Conservation (phyloP, 78 protist genomes). For the Chrysochromulina tobinii region DNA sequence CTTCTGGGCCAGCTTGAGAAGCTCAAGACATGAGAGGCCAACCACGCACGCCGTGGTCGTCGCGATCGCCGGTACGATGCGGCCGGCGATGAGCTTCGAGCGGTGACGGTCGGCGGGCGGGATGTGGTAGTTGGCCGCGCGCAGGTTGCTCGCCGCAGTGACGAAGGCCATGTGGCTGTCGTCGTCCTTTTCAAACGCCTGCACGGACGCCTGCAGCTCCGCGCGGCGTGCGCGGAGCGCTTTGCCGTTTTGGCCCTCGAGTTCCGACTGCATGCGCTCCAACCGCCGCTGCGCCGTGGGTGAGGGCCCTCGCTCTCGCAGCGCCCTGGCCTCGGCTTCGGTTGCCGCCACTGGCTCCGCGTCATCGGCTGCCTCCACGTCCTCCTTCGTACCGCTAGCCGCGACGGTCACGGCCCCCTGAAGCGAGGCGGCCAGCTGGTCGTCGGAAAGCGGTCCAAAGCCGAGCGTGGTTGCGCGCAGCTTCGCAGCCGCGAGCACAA, state of each 20-base stretch:
- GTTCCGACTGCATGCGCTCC: no score
- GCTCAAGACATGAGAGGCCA: background rate
- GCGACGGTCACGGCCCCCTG: background rate
- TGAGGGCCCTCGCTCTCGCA: background rate
- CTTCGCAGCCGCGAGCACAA: constrained; percentile 24
- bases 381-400: background rate
- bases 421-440: background rate
- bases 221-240: no score
- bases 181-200: constrained; percentile 47
- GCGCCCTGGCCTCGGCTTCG: background rate
- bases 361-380: no score
- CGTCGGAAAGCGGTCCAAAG: no score
- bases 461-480: background rate
- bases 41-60: background rate
- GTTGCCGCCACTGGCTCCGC: background rate
- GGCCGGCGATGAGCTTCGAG: constrained; percentile 54
- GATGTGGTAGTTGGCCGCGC: constrained; percentile 78
- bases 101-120: constrained; percentile 31
- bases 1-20: background rate
- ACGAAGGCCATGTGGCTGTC: constrained; percentile 72
- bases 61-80: constrained; percentile 17
- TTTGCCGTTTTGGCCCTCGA: no score
- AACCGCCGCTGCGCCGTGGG: background rate
- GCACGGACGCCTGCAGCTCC: no score
- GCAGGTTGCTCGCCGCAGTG: constrained; percentile 57